Conservation (phyloP, 2,329 filamentous ascomycete genomes). For the Cercospora citrullina region DNA sequence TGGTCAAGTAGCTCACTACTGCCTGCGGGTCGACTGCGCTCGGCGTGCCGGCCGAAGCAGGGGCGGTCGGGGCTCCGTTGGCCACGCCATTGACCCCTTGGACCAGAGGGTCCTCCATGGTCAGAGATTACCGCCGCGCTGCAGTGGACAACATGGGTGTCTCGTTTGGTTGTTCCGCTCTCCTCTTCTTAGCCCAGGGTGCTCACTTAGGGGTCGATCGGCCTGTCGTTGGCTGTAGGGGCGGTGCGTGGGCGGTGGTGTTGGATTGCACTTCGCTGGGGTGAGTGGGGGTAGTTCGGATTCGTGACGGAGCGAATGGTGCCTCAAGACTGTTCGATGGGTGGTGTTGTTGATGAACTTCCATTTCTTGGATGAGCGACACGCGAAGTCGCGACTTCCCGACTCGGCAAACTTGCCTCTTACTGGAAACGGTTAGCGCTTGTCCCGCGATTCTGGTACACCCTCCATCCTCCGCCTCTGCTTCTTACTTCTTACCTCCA, state of each 20-base stretch:
- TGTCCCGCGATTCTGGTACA: neutral
- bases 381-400: conserved; percentile 2
- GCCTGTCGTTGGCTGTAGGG: neutral
- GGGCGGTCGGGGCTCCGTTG: conserved; percentile 34
- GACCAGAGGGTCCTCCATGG: conserved; percentile 44
- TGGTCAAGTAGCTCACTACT: conserved; percentile 51
- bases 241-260: neutral
- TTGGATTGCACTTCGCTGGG: neutral
- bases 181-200: neutral
- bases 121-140: conserved; percentile 10
- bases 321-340: neutral
- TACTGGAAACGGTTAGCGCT: neutral
- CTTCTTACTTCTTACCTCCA: neutral
- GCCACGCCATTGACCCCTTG: conserved; percentile 39
- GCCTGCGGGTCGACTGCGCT: conserved; percentile 48
- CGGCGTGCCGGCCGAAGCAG: conserved; percentile 26
- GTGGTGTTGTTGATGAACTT: conserved; percentile 7
- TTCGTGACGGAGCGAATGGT: conserved; percentile 2
- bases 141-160: conserved; percentile 9
- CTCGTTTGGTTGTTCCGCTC: neutral
- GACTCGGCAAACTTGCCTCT: neutral
- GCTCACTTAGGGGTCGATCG: conserved; percentile 10
- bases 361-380: conserved; percentile 1
- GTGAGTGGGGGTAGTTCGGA: neutral
- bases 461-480: neutral